A percentile compares a stretch with the other conserved stretches of the same genome.
Conservation (phyloP, 2,329 filamentous ascomycete species). For the Diaporthe citrichinensis region DNA sequence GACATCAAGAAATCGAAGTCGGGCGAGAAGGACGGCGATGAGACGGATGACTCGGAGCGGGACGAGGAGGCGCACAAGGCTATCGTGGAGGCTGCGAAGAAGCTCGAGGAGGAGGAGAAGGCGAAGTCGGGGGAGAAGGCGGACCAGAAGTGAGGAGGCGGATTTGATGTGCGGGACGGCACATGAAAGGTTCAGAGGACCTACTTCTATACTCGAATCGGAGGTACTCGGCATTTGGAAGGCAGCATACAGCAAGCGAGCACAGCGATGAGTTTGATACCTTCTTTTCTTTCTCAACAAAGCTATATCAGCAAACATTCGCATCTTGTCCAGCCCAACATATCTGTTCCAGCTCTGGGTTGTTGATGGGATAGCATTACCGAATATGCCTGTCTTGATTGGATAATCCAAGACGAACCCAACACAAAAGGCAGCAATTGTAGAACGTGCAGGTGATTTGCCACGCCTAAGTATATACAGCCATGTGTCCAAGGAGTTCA, state of each 20-base stretch:
- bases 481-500: too few relatives aligned
- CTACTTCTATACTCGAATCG: neutral
- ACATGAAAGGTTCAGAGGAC: neutral
- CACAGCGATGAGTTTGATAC: slow-evolving; percentile 9
- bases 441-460: too few relatives aligned
- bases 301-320: neutral
- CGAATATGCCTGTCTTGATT: too few relatives aligned
- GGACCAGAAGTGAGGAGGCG: neutral
- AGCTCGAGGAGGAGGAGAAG: slow-evolving; percentile 33
- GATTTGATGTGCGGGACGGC: neutral
- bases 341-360: too few relatives aligned
- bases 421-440: too few relatives aligned
- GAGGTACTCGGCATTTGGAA: neutral
- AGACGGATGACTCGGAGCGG: neutral
- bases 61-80: slow-evolving; percentile 35
- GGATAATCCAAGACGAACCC: too few relatives aligned
- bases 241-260: slow-evolving; percentile 30
- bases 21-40: neutral
- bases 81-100: slow-evolving; percentile 37
- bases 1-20: neutral
- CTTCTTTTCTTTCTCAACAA: neutral
- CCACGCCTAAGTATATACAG: too few relatives aligned
- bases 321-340: too few relatives aligned
- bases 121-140: neutral
- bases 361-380: too few relatives aligned